Evolutionary conservation across 805 yeast genomes (phyloP), one percentile per base, ranked within the genome.

Genomic region (Metschnikowia baotianmanensis): DNA sequence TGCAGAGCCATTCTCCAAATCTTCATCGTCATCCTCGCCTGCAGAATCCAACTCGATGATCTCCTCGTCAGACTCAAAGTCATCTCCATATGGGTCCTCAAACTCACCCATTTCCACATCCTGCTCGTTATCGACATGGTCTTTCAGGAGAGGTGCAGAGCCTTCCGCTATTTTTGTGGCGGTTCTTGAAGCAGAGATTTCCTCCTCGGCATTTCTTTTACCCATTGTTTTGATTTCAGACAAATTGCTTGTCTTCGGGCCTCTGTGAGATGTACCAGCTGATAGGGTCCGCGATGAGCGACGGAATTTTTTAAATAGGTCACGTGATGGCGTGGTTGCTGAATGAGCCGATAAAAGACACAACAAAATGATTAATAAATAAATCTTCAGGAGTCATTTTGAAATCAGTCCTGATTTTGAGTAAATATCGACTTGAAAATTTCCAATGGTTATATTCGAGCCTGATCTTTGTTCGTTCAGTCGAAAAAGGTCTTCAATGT

Each of bases 51-150:
- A 70, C 57, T 87, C 95, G 31, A 87, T 84, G 45, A 86, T 85
- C 59, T 85, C 95, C 40, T 86, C 96, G 53, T 87, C 95, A 67
- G 91, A 86, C 55, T 88, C 96, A 51, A 82, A 88, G 57, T 90
- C 96, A 58, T 87, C 96, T 46, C 96, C 96, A 53, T 82, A 83
- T 30, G 86, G 82, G 57, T 85, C 93, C 62, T 89, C 97, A 62
- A 84, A 85, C 51, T 84, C 96, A 20, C 91, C 95, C 77, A 82
- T 78, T 15, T 80, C 83, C 24, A 71, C 65, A 47, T 80, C 82
- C 4, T 62, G 54, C 17, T 57, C 72, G 30, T 50, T 57, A 12
- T 46, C 53, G 4, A 48, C 53, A 11, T 50, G 46, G 10, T 36
- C 63, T 41, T 53, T 64, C 59, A 54, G 62, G 38, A 57, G 65